phyloP scores from a whole-genome alignment of 306 rosid genomes.

The Cucurbita ficifolia region DNA sequence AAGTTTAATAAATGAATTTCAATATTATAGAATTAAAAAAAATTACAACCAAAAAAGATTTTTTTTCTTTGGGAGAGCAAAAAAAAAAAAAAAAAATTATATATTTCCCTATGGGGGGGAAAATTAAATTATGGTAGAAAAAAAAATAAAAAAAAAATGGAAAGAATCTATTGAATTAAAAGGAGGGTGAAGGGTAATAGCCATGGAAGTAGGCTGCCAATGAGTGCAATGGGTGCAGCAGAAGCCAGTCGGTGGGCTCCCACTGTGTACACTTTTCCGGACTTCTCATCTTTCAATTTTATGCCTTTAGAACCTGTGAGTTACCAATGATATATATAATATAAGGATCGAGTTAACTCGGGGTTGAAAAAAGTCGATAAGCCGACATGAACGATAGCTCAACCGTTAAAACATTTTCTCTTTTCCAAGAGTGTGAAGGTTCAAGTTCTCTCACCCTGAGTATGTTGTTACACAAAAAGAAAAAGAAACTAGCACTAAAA shows the following conservation, averaged over 20 bases:
- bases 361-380: no score
- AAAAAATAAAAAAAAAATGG: neutral
- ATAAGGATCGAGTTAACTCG: neutral
- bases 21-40: no score
- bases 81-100: neutral
- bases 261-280: slow-evolving; percentile 40
- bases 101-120: slow-evolving; percentile 10
- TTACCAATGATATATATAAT: neutral
- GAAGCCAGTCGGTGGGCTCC: slow-evolving; percentile 50
- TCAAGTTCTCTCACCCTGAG: no score
- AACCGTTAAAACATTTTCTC: no score
- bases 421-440: neutral
- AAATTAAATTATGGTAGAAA: slow-evolving; percentile 34
- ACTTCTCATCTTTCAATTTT: slow-evolving; percentile 46
- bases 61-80: neutral
- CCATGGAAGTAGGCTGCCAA: slow-evolving; percentile 32
- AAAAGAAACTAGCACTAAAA: no score
- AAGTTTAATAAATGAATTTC: no score
- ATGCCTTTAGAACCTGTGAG: slow-evolving; percentile 38
- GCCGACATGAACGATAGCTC: no score
- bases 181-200: slow-evolving; percentile 27
- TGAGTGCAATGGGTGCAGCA: slow-evolving; percentile 20
- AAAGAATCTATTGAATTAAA: slow-evolving; percentile 12
- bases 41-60: no score
- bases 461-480: no score